These are phyloP conservation scores for Aspergillus sp. DNA, from an alignment of 2,329 filamentous ascomycete genomes.

Conservation along the genomic window DNA sequence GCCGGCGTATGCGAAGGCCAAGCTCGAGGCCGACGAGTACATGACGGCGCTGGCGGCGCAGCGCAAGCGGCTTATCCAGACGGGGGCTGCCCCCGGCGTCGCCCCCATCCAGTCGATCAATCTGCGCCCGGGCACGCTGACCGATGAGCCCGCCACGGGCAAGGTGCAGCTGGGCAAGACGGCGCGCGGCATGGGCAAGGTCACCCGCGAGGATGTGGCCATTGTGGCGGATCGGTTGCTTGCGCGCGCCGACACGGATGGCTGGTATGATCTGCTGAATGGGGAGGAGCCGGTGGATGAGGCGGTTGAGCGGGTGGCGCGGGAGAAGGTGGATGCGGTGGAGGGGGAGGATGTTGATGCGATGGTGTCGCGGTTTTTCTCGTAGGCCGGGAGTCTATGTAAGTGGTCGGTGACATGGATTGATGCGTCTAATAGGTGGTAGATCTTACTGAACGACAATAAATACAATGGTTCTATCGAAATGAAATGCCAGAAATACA, in stretches of 20 bases:
- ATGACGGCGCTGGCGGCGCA: constrained; percentile 46
- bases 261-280: constrained; percentile 56
- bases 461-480: not conserved
- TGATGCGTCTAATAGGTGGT: not conserved
- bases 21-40: constrained; percentile 57
- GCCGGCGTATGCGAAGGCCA: constrained; percentile 54
- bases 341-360: constrained; percentile 52
- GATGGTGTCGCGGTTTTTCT: constrained; percentile 39
- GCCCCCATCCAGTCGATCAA: constrained; percentile 49
- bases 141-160: constrained; percentile 47
- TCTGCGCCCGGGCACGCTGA: constrained; percentile 51
- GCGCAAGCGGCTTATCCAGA: constrained; percentile 23
- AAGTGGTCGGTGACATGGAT: not conserved
- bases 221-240: constrained; percentile 50
- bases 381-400: constrained; percentile 6
- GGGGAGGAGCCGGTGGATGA: constrained; percentile 48
- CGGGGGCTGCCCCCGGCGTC: constrained; percentile 3
- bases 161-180: constrained; percentile 52
- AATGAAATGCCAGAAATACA: not conserved
- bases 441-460: not conserved
- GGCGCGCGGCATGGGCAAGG: constrained; percentile 39
- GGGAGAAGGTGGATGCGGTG: constrained; percentile 46
- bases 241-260: constrained; percentile 47
- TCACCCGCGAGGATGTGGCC: constrained; percentile 53
- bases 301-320: constrained; percentile 48